Evolutionary conservation across 2,329 filamentous ascomycete species (phyloP), one percentile per base, ranked within the genome.

Genomic region (Aspergillus japonicus): DNA sequence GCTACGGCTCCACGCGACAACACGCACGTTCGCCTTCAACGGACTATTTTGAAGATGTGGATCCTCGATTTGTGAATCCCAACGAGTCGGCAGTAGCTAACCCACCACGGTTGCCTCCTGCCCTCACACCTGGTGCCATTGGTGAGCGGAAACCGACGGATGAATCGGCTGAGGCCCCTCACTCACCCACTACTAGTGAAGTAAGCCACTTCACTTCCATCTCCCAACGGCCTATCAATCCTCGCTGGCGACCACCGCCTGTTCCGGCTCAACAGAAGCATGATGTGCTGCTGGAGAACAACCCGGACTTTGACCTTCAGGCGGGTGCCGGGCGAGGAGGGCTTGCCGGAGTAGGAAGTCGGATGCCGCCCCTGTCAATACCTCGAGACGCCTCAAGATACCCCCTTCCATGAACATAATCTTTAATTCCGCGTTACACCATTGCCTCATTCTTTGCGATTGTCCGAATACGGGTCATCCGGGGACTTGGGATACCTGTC

Each of bases 11-110:
- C 67, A 67, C 62, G 23, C 57, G 66, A 6, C 58, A 58, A 23
- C 69, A 71, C 66, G 21, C 62, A 67, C 62, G 73, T 64, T 52
- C 78, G 70, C 67, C 72, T 53, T 81, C 82, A 11, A 63, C 63
- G 19, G 75, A 80, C 63, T 98, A 98, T 77, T 96, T 96, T 71
- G 95, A 98, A 81, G 94, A 98, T 73, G 87, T 96, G 12, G 92
- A 96, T 66, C 92, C 94, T 49, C 90, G 88, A 58, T 98, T 97
- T 70, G 89, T 87, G 58, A 64, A 68, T 48, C 68, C 65, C 24
- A 69, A 71, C 56, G 71, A 73, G 47, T 66, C 70, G 52, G 66
- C 63, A 59, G 65, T 54, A 62, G 66, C 58, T 59, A 68, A 64
- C 63, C 64, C 62, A 42, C 68, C 62, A 42, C 68, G 61, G 47